Evolutionary conservation across 441 rosid species (phyloP).

Genomic region (Melastoma candidum): DNA sequence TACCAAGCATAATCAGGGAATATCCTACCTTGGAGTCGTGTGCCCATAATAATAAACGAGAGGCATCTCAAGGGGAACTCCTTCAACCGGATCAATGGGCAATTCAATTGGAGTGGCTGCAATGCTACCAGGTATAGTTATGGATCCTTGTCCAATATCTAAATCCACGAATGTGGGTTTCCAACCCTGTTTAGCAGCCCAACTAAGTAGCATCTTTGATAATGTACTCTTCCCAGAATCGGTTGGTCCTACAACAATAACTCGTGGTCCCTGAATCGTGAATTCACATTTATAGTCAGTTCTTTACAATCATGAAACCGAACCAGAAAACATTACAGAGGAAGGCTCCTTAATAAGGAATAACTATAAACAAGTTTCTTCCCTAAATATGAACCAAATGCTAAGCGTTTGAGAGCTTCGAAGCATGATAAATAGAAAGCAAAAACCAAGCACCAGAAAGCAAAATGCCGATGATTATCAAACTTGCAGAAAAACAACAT

Average conservation of each 20-base stretch:
- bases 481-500: too few relatives aligned
- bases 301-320: not conserved
- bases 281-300: not conserved
- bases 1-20: not conserved
- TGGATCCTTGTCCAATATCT: slow-evolving; percentile 90
- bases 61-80: slow-evolving; percentile 76
- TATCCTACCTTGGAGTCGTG: slow-evolving; percentile 51
- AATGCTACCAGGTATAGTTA: slow-evolving; percentile 74
- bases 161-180: slow-evolving; percentile 81
- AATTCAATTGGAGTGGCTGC: slow-evolving; percentile 87
- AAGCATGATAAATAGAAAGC: too few relatives aligned
- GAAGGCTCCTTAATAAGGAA: slow-evolving; percentile 1
- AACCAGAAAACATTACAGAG: not conserved
- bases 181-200: slow-evolving; percentile 93
- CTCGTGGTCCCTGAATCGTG: slow-evolving; percentile 65
- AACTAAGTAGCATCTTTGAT: slow-evolving; percentile 85
- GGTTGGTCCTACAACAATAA: slow-evolving; percentile 74
- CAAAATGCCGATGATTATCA: too few relatives aligned
- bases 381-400: too few relatives aligned
- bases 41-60: slow-evolving; percentile 87
- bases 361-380: too few relatives aligned
- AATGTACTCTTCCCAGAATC: slow-evolving; percentile 89
- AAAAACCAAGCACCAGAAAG: too few relatives aligned
- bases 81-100: slow-evolving; percentile 94
- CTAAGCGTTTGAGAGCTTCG: too few relatives aligned